Conservation (phyloP, 2,329 filamentous ascomycete genomes). For the Aphanocladium album region DNA sequence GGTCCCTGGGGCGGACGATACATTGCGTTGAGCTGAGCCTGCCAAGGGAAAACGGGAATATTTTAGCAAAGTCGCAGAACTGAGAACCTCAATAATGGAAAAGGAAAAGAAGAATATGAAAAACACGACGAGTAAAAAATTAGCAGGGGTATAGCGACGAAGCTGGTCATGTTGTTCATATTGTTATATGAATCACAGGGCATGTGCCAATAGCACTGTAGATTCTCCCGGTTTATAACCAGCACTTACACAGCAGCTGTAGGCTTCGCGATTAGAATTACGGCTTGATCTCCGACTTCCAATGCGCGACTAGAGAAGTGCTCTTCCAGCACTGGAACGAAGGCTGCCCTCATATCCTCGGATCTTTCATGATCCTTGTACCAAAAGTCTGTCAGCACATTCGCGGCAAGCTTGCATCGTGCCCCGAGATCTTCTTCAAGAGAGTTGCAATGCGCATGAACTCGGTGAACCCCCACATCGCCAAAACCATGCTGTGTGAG, state of each 20-base stretch:
- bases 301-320: conserved; percentile 1
- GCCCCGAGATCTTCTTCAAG: not conserved
- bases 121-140: too few relatives aligned
- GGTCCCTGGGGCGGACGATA: too few relatives aligned
- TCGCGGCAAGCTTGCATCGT: conserved; percentile 5
- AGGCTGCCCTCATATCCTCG: conserved; percentile 4
- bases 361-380: conserved; percentile 2
- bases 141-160: too few relatives aligned
- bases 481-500: conserved; percentile 2
- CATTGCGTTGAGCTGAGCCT: not conserved
- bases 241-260: not conserved
- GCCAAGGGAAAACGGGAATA: too few relatives aligned
- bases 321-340: not conserved
- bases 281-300: conserved; percentile 9
- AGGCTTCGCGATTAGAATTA: conserved; percentile 1
- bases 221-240: too few relatives aligned
- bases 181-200: not conserved
- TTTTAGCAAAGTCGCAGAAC: too few relatives aligned
- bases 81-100: too few relatives aligned
- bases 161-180: not conserved
- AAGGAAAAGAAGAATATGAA: too few relatives aligned
- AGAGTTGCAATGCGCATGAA: conserved; percentile 4
- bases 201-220: too few relatives aligned
- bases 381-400: conserved; percentile 8
- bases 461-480: not conserved